These are phyloP conservation scores for Voacanga thouarsii DNA, from an alignment of 257 asterid genomes.

Conservation along the genomic window DNA sequence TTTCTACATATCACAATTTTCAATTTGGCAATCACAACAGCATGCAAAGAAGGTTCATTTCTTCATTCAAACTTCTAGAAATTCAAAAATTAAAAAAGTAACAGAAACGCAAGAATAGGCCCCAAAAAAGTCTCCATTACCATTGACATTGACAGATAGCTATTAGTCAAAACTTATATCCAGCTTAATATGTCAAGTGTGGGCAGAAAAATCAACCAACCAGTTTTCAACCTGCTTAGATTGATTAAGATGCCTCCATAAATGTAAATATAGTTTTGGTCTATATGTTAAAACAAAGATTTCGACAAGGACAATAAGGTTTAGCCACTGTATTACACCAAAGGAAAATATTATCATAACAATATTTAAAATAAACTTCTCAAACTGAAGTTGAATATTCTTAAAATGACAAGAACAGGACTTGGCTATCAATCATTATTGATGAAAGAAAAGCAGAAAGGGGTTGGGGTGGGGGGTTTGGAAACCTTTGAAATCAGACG, in stretches of 20 bases:
- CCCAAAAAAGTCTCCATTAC: not conserved
- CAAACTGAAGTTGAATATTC: not conserved
- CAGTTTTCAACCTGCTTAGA: not conserved
- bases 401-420: not conserved
- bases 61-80: not conserved
- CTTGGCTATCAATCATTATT: not conserved
- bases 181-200: not conserved
- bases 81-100: not conserved
- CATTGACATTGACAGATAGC: not conserved
- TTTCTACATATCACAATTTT: not conserved
- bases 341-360: not conserved
- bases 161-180: not conserved
- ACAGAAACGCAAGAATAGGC: not conserved
- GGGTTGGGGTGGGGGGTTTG: not conserved
- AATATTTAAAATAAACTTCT: not conserved
- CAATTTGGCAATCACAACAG: not conserved
- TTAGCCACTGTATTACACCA: not conserved
- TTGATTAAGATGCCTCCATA: not conserved
- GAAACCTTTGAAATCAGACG: conserved; percentile 66
- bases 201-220: not conserved
- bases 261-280: not conserved
- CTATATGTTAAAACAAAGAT: not conserved
- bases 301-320: not conserved
- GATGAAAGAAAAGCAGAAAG: conserved; percentile 15
- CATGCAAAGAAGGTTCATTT: not conserved